phyloP scores from a whole-genome alignment of 1,139 yeast genomes.

The Tardiomyces digboiensis region DNA sequence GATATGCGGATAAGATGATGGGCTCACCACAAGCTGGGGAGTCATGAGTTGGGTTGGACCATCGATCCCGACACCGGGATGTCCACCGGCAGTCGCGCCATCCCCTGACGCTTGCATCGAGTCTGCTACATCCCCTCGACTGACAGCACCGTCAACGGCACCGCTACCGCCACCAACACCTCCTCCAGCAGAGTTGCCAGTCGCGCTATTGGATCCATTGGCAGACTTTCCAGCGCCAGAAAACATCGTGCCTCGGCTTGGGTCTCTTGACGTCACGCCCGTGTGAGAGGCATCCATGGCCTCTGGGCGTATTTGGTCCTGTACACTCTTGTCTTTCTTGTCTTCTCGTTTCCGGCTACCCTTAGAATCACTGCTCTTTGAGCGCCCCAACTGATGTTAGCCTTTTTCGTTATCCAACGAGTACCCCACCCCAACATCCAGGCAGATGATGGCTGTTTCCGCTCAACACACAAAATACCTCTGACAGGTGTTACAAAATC shows the following conservation, averaged over 20 bases:
- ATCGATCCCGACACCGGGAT: not conserved
- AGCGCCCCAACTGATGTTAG: slow-evolving; percentile 17
- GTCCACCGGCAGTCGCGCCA: too few species aligned
- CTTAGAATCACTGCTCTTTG: slow-evolving; percentile 20
- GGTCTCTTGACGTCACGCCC: slow-evolving; percentile 15
- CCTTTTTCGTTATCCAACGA: too few species aligned
- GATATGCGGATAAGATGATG: slow-evolving; percentile 11
- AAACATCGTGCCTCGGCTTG: slow-evolving; percentile 3
- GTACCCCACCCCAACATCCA: too few species aligned
- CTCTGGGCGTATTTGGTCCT: slow-evolving; percentile 16
- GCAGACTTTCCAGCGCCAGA: not conserved
- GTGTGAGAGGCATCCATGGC: slow-evolving; percentile 16
- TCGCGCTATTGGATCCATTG: not conserved
- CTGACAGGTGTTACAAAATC: too few species aligned
- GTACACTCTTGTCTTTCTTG: slow-evolving; percentile 3
- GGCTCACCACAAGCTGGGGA: slow-evolving; percentile 2
- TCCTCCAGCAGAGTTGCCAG: not conserved
- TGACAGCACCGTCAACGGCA: too few species aligned
- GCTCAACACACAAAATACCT: too few species aligned
- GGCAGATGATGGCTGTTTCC: too few species aligned
- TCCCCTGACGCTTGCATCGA: too few species aligned
- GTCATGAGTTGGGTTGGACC: not conserved
- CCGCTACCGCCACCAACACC: not conserved
- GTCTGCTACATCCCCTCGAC: too few species aligned
- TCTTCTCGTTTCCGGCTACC: slow-evolving; percentile 5